Base-by-base conservation (phyloP, 495 filamentous ascomycete genomes). In the Chaetomium tenue region DNA sequence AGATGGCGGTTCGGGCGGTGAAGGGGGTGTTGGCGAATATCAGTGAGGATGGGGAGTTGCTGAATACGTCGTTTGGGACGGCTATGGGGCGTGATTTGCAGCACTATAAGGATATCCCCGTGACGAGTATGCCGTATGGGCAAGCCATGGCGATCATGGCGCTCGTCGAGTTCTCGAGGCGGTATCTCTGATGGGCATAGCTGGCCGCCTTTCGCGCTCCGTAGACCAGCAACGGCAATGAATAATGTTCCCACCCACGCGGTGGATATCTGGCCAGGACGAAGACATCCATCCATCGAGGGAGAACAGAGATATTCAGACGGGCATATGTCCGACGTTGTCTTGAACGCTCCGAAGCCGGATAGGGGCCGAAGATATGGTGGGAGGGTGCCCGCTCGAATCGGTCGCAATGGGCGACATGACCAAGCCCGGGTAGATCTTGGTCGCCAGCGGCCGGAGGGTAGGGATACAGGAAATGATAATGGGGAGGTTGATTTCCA, bases 111-210 rank as follows among this genome's bases (percentile, higher is more conserved):
- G 77, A 84, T 51, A 90, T 92, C 66, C 82, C 82, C 0, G 67
- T 84, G 6, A 92, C 89, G 0, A 84, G 84, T 51, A 91, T 91
- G 89, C 89, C 88, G 26, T 91, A 90, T 69, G 89, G 89, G 1
- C 89, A 91, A 71, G 87, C 88, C 0, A 91, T 60, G 57, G 57
- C 57, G 37, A 60, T 60, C 18, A 60, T 60, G 57, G 57, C 57
- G 15, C 23, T 60, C 42, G 57, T 50, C 2, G 57, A 60, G 26
- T 60, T 60, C 13, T 22, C 57, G 44, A 60, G 57, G 44, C 48
- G 25, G 18, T 60, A 30, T 37, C 33, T 60, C 25, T 60, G 26
- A 48, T 0, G 15, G 44, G n/a, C n/a, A 47, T 37, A 7, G 11
- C 33, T 8, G 6, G 33, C 33, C 1, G 1, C 8, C 33, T 11